Conservation (phyloP, 352 stramenopile genomes). For the Peronospora belbahrii region DNA sequence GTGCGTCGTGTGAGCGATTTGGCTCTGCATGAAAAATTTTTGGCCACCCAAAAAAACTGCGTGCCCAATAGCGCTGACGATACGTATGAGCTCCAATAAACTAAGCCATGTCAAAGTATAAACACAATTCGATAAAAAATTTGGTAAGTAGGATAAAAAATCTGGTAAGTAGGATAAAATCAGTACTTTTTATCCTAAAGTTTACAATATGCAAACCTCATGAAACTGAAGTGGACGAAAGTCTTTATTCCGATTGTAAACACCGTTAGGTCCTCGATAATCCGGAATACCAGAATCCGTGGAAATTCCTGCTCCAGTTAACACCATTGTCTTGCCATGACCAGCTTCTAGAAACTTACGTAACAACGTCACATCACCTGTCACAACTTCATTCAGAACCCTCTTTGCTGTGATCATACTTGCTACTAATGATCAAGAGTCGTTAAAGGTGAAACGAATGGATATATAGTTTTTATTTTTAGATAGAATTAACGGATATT, state of each 20-base stretch:
- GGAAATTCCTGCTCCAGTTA: constrained; percentile 94
- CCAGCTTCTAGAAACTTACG: constrained; percentile 48
- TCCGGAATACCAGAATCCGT: constrained; percentile 96
- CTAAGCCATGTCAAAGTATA: constrained; percentile 2
- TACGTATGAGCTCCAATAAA: constrained; percentile 64
- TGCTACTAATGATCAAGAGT: not conserved
- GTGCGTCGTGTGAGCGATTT: constrained; percentile 86
- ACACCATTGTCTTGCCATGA: constrained; percentile 49
- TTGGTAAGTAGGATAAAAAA: too few relatives aligned
- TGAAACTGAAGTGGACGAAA: constrained; percentile 94
- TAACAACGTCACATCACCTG: constrained; percentile 32
- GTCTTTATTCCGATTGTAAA: constrained; percentile 91
- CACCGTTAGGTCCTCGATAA: constrained; percentile 91
- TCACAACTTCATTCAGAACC: not conserved
- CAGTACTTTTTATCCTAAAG: too few relatives aligned
- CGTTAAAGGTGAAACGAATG: too few relatives aligned
- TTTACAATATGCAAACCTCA: constrained; percentile 82
- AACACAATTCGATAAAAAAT: too few relatives aligned
- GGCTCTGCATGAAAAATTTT: constrained; percentile 73
- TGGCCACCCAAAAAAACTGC: constrained; percentile 84
- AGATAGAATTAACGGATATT: not conserved
- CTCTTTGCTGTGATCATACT: constrained; percentile 8
- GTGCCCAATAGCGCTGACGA: constrained; percentile 90
- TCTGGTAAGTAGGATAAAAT: too few relatives aligned
- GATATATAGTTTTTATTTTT: too few relatives aligned